phyloP scores from a whole-genome alignment of 495 filamentous ascomycete species.

The Opeltia flavorubescens region DNA sequence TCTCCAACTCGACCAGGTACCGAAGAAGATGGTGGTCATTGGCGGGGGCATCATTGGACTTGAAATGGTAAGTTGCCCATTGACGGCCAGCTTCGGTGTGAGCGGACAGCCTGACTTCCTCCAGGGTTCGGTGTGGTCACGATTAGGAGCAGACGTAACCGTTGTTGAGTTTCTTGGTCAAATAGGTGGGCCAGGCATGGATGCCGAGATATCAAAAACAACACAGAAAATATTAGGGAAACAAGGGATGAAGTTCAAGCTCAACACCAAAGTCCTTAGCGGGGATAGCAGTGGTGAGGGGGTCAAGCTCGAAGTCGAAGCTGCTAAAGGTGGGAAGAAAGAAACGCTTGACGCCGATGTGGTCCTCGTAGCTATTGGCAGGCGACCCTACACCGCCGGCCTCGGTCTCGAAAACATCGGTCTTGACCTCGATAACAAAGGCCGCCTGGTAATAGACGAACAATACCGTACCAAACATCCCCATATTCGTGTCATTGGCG shows the following conservation, averaged over 20 bases:
- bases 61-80: slow-evolving; percentile 56
- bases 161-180: slow-evolving; percentile 92
- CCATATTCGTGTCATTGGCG: slow-evolving; percentile 93
- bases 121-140: slow-evolving; percentile 86
- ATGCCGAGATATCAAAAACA: slow-evolving; percentile 80
- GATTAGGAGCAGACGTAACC: slow-evolving; percentile 85
- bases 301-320: slow-evolving; percentile 71
- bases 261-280: slow-evolving; percentile 81
- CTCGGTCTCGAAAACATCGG: slow-evolving; percentile 89
- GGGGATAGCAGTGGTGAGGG: slow-evolving; percentile 67
- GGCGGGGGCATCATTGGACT: slow-evolving; percentile 97
- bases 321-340: slow-evolving; percentile 90
- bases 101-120: slow-evolving; percentile 1
- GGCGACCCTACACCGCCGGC: slow-evolving; percentile 82
- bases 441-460: slow-evolving; percentile 90
- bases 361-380: slow-evolving; percentile 92
- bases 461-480: slow-evolving; percentile 96
- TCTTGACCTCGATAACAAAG: slow-evolving; percentile 83
- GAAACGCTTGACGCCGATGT: slow-evolving; percentile 93
- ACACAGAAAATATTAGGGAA: slow-evolving; percentile 87
- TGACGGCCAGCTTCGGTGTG: not conserved
- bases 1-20: slow-evolving; percentile 74
- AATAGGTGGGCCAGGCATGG: slow-evolving; percentile 97
- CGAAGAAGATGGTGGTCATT: slow-evolving; percentile 96
- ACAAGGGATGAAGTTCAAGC: slow-evolving; percentile 98